A percentile compares a stretch with the other conserved stretches of the same genome.
phyloP scores from a whole-genome alignment of 495 filamentous ascomycete species.

The Neurospora cerealis region DNA sequence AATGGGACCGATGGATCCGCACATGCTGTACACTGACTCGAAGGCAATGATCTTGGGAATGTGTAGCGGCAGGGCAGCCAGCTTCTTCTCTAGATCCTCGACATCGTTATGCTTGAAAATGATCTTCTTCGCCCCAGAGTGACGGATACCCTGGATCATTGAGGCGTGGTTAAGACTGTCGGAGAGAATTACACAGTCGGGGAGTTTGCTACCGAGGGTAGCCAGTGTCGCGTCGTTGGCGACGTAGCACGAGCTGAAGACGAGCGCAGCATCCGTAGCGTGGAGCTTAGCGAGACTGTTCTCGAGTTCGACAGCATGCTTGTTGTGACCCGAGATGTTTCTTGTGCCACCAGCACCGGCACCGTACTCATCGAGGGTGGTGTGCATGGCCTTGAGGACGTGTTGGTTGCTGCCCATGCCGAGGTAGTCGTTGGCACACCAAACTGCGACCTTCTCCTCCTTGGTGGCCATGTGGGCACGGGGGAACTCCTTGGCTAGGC shows the following conservation, averaged over 20 bases:
- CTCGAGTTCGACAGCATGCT: conserved; percentile 83
- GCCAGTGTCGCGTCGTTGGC: conserved; percentile 97
- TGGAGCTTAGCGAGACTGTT: conserved; percentile 75
- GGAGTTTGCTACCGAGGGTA: conserved; percentile 89
- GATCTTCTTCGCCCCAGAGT: conserved; percentile 91
- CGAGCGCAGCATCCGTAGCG: conserved; percentile 83
- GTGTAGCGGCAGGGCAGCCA: conserved; percentile 72
- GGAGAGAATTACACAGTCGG: conserved; percentile 89
- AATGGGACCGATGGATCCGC: conserved; percentile 91
- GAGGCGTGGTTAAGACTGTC: conserved; percentile 96
- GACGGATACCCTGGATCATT: conserved; percentile 98
- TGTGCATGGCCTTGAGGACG: conserved; percentile 86
- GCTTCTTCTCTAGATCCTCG: conserved; percentile 77
- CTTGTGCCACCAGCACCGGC: conserved; percentile 91
- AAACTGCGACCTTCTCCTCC: conserved; percentile 90
- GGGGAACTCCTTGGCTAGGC: conserved; percentile 90
- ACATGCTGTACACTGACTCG: conserved; percentile 98
- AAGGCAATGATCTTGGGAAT: conserved; percentile 97
- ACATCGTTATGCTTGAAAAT: conserved; percentile 98
- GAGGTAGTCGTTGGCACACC: conserved; percentile 98
- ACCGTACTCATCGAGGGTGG: conserved; percentile 88
- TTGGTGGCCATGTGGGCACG: conserved; percentile 79
- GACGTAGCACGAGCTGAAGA: conserved; percentile 95
- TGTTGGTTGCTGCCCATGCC: conserved; percentile 91
- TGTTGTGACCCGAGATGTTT: conserved; percentile 96